A percentile compares a stretch with the other conserved stretches of the same genome.
Evolutionary conservation across 495 filamentous ascomycete genomes (phyloP).

Genomic region (Xylaria longipes): DNA sequence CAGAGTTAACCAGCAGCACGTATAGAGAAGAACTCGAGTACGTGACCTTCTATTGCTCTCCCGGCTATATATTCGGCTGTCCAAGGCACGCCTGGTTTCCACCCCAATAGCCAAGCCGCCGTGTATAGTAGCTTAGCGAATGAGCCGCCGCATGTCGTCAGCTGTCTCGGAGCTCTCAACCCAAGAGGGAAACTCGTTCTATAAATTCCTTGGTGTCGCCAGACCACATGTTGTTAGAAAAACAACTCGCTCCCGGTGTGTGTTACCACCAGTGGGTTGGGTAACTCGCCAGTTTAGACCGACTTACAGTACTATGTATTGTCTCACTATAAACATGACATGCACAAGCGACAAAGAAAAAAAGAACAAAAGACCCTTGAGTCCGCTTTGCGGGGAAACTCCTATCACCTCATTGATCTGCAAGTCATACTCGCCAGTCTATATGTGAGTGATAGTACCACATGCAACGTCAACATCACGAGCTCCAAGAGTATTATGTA

Average conservation of each 20-base stretch:
- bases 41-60: neutral
- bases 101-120: neutral
- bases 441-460: conserved; percentile 12
- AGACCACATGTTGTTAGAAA: conserved; percentile 6
- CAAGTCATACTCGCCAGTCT: neutral
- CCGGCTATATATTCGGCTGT: conserved; percentile 1
- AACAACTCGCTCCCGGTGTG: neutral
- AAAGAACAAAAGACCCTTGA: conserved; percentile 6
- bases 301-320: neutral
- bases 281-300: conserved; percentile 4
- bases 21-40: neutral
- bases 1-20: neutral
- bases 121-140: neutral
- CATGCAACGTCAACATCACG: conserved; percentile 22
- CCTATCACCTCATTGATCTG: conserved; percentile 9
- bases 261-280: neutral
- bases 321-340: conserved; percentile 1
- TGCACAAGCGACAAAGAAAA: neutral
- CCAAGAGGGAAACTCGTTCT: conserved; percentile 20
- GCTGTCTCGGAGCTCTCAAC: conserved; percentile 17
- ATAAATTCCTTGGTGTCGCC: neutral
- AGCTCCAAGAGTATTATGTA: conserved; percentile 10
- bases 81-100: neutral
- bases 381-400: conserved; percentile 3
- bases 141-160: conserved; percentile 3